phyloP scores from a whole-genome alignment of 345 rosid species.

The Gossypium turneri region DNA sequence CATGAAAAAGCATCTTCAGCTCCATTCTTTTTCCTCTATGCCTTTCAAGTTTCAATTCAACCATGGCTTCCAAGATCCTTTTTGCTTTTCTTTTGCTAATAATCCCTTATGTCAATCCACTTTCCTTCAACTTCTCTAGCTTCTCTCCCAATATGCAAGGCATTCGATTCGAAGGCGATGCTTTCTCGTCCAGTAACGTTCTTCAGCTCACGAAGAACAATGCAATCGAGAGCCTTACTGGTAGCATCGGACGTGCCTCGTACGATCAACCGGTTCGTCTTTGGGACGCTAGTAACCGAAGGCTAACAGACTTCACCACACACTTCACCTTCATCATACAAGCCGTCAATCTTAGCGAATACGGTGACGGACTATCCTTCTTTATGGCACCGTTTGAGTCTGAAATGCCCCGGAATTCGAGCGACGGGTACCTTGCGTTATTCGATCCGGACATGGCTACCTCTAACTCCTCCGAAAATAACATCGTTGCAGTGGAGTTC shows the following conservation, averaged over 20 bases:
- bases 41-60: constrained; percentile 3
- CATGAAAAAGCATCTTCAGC: background rate
- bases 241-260: constrained; percentile 47
- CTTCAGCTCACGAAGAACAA: constrained; percentile 44
- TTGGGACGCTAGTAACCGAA: constrained; percentile 40
- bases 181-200: constrained; percentile 21
- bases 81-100: constrained; percentile 7
- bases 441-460: constrained; percentile 12
- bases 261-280: constrained; percentile 34
- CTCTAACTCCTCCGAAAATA: constrained; percentile 1
- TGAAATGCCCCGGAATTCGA: constrained; percentile 36
- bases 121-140: constrained; percentile 37
- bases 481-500: constrained; percentile 27
- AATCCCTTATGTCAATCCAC: constrained; percentile 22
- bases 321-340: constrained; percentile 38
- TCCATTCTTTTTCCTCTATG: background rate
- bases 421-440: constrained; percentile 43
- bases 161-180: constrained; percentile 39
- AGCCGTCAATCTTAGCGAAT: background rate
- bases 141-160: constrained; percentile 28
- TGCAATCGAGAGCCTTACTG: constrained; percentile 11
- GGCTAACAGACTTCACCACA: constrained; percentile 45
- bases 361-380: constrained; percentile 52
- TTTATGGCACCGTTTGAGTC: constrained; percentile 42
- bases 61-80: background rate